Evolutionary conservation across 2,329 filamentous ascomycete genomes (phyloP), one percentile per base, ranked within the genome.

Genomic region (Exophiala viscosa): DNA sequence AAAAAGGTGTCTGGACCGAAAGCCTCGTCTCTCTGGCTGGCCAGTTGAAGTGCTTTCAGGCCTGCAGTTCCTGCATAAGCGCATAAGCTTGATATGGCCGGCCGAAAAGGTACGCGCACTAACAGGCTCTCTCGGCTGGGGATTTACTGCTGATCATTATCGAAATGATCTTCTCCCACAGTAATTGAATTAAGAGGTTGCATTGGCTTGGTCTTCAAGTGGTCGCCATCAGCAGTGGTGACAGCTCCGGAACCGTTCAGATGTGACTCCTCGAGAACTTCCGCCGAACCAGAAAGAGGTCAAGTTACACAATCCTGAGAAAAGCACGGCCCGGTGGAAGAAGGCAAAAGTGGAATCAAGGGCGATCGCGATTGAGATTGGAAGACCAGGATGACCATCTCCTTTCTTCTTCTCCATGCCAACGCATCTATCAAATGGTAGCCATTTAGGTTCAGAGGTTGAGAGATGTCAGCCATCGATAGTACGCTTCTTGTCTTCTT

Each of bases 41-140:
- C 49, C 46, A 50, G 38, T 53, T 36, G 48, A 33, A 17, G 47
- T 40, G 53, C 40, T 41, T 35, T 17, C 20, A 34, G 39, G 32
- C 41, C 23, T 35, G 39, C 44, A 47, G 55, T 55, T 55, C 55
- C 55, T 58, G 55, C 55, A 55, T 55, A 54, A 58, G 55, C 55
- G 52, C 38, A 52, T 8, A n/a, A 39, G 41, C 45, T 32, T 50
- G 11, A 45, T n/a, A 38, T 28, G 33, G 38, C 41, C 36, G 31
- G 20, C 23, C 14, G 28, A 53, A 45, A 34, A 38, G 45, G 38
- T 17, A 18, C 44, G 17, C 34, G 32, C 33, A 20, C 42, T 45
- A 20, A 28, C 15, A 15, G 34, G 39, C 38, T 36, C 13, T 39
- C 44, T 43, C 10, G 42, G n/a, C 23, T 33, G 28, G 42, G 42